phyloP scores from a whole-genome alignment of 2,329 filamentous ascomycete species.

The Zalaria sp. region DNA sequence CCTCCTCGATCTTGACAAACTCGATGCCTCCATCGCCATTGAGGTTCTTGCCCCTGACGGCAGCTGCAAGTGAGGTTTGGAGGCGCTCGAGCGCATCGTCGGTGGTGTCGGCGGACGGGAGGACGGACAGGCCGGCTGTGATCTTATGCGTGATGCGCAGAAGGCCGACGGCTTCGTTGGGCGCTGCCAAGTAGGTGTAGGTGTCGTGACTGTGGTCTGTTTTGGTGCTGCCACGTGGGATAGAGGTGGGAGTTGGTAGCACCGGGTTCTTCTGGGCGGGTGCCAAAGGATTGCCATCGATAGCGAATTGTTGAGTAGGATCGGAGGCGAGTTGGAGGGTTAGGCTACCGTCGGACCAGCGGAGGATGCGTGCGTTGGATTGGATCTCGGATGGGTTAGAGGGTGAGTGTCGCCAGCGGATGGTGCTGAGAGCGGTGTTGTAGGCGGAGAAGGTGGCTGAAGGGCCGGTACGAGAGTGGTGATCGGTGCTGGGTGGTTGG shows the following conservation, averaged over 20 bases:
- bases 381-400: slow-evolving; percentile 51
- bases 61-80: slow-evolving; percentile 51
- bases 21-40: slow-evolving; percentile 41
- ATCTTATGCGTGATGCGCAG: slow-evolving; percentile 64
- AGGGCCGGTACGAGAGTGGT: slow-evolving; percentile 32
- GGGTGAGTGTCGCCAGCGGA: slow-evolving; percentile 55
- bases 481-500: slow-evolving; percentile 46
- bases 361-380: slow-evolving; percentile 61
- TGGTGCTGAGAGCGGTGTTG: slow-evolving; percentile 50
- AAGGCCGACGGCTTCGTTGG: slow-evolving; percentile 52
- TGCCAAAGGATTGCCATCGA: slow-evolving; percentile 55
- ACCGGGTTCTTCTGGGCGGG: slow-evolving; percentile 38
- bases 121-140: slow-evolving; percentile 56
- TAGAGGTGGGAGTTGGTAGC: slow-evolving; percentile 33
- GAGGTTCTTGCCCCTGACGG: slow-evolving; percentile 41
- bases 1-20: slow-evolving; percentile 55
- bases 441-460: slow-evolving; percentile 43
- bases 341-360: slow-evolving; percentile 67
- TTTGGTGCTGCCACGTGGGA: slow-evolving; percentile 17
- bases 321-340: slow-evolving; percentile 60
- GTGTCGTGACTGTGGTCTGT: slow-evolving; percentile 57
- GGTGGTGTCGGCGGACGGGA: slow-evolving; percentile 51
- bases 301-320: slow-evolving; percentile 56
- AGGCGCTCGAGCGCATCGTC: slow-evolving; percentile 59
- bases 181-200: slow-evolving; percentile 62